Evolutionary conservation across 768 basidiomycete genomes (phyloP), one percentile per base, ranked within the genome.

Genomic region (Astraeus odoratus): DNA sequence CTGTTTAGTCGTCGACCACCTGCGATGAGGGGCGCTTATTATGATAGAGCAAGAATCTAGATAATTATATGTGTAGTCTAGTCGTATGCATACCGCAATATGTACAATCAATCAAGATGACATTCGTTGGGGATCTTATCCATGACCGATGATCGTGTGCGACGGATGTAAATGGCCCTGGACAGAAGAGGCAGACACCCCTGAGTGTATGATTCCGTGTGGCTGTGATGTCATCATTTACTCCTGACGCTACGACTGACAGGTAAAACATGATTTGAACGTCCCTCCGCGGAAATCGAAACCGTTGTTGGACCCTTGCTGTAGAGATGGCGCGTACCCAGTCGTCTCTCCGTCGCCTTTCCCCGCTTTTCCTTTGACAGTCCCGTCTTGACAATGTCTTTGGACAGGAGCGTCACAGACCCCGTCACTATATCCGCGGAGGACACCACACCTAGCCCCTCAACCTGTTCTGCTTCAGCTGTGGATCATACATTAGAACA

Each of bases 401-500:
- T 61, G 33, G 64, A 65, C 49, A 62, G 62, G 35, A 65, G 59
- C 22, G 34, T 55, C 38, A 62, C 61, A 1, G 62, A 64, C 40
- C 64, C 64, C 30, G 66, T 64, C 41, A n/a, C n/a, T n/a, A 66
- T 64, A 36, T 65, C 64, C 12, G 57, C 61, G 29, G 64, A 64
- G 45, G 64, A 66, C 47, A 44, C 47, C 12, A 16, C 50, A 3
- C 62, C 61, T 50, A 29, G 29, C 39, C 49, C 64, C 25, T 57
- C 61, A 24, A 41, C 52, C 5, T 8, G 8, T 39, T 48, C 61
- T 15, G 42, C 23, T 7, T 42, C 45, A 20, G 57, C 61, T 34
- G 18, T 51, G 37, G 54, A 59, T n/a, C 42, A 50, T 20, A 49
- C 54, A 20, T 29, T 41, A 7, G 26, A 29, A n/a, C 25, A 29